Percentiles rank a stretch among this genome's conserved stretches.
phyloP scores from a whole-genome alignment of 1,284 basidiomycete genomes.

The Xanthoconium separans region DNA sequence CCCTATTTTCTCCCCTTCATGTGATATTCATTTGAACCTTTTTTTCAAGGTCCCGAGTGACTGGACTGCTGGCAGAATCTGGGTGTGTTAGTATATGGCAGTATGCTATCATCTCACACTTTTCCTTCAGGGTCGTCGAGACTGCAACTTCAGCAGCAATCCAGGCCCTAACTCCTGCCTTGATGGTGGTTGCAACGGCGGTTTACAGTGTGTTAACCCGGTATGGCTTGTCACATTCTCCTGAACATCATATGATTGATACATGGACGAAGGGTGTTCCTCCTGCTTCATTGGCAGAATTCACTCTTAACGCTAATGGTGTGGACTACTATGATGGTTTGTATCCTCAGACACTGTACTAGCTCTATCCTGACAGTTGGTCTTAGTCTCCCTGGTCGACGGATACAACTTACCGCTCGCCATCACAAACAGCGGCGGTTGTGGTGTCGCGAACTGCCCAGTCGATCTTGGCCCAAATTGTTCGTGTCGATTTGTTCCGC shows the following conservation, averaged over 20 bases:
- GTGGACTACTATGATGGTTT: conserved; percentile 30
- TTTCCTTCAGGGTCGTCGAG: conserved; percentile 32
- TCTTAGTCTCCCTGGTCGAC: conserved; percentile 42
- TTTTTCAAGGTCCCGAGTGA: conserved; percentile 27
- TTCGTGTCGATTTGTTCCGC: conserved; percentile 13
- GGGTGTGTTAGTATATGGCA: conserved; percentile 17
- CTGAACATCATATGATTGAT: background rate
- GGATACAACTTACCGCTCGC: conserved; percentile 48
- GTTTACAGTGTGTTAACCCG: conserved; percentile 52
- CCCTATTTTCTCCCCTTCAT: background rate
- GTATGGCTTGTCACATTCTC: conserved; percentile 30
- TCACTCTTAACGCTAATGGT: conserved; percentile 40
- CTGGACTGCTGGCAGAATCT: conserved; percentile 33
- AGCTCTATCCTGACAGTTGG: conserved; percentile 1
- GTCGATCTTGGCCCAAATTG: conserved; percentile 46
- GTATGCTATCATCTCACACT: conserved; percentile 1
- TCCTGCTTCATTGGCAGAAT: conserved; percentile 62
- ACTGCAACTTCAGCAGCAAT: conserved; percentile 40
- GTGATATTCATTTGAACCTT: background rate
- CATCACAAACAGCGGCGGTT: conserved; percentile 42
- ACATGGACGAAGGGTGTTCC: conserved; percentile 46
- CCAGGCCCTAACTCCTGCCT: conserved; percentile 56
- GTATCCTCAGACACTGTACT: background rate
- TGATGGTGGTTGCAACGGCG: conserved; percentile 58
- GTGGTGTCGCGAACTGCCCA: conserved; percentile 40